Percentiles rank a stretch among this genome's conserved stretches.
Conservation (phyloP, 495 filamentous ascomycete genomes). For the Pyrenula aspistea region DNA sequence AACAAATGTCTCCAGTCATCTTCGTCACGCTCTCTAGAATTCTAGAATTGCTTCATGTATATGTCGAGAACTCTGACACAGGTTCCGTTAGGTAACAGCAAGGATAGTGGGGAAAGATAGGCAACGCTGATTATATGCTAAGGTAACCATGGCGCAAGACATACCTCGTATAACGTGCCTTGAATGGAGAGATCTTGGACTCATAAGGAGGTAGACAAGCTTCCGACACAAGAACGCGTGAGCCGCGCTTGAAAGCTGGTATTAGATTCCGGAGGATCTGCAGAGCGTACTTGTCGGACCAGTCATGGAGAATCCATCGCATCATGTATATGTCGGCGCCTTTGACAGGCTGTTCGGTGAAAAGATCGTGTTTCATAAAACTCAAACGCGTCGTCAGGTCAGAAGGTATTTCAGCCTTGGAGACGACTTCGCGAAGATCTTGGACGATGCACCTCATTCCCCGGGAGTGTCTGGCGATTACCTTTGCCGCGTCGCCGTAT, state of each 20-base stretch:
- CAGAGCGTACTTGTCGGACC: constrained; percentile 25
- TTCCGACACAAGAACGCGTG: constrained; percentile 35
- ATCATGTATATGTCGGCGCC: constrained; percentile 42
- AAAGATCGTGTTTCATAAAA: constrained; percentile 36
- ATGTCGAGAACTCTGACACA: constrained; percentile 12
- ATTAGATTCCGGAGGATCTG: constrained; percentile 29
- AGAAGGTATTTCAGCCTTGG: constrained; percentile 21
- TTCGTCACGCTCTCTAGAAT: constrained; percentile 22
- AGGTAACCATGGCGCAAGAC: not conserved
- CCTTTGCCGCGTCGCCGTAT: constrained; percentile 13
- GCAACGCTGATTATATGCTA: not conserved
- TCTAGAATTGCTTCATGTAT: constrained; percentile 22
- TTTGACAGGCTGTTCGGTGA: constrained; percentile 28
- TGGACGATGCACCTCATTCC: constrained; percentile 16
- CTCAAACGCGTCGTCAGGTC: constrained; percentile 22
- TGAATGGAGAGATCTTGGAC: not conserved
- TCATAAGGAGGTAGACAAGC: not conserved
- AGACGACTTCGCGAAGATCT: constrained; percentile 16
- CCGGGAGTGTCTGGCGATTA: constrained; percentile 18
- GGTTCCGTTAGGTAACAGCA: not conserved
- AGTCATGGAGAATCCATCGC: constrained; percentile 41
- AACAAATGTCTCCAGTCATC: too few species aligned
- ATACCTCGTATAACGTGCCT: constrained; percentile 2
- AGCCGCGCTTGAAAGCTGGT: constrained; percentile 31
- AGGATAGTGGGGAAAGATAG: constrained; percentile 16